Evolutionary conservation across 192 early-diverging fungal genomes (phyloP).

Genomic region (Coemansia sp.): DNA sequence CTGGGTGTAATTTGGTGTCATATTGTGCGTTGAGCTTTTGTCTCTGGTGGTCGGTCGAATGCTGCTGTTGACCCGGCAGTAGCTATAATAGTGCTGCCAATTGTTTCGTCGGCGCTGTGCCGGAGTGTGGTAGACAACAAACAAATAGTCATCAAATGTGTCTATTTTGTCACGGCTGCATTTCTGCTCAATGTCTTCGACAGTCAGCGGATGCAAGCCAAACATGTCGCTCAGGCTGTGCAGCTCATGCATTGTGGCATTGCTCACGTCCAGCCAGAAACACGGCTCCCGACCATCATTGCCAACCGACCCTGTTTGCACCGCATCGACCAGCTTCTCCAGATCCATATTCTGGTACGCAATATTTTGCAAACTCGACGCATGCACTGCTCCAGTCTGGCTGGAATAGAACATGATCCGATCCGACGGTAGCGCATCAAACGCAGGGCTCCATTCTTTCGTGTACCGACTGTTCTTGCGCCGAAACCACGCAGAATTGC

Average conservation of each 20-base stretch:
- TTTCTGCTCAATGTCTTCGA: conserved; percentile 81
- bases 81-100: conserved; percentile 13
- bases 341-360: conserved; percentile 12
- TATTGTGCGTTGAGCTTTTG: background rate
- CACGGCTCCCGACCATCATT: conserved; percentile 13
- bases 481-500: no score
- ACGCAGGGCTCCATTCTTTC: no score
- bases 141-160: conserved; percentile 60
- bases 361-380: conserved; percentile 17
- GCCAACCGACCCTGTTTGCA: no score
- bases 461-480: no score
- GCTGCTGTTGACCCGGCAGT: conserved; percentile 16
- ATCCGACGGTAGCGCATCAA: no score
- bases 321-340: background rate
- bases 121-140: conserved; percentile 57
- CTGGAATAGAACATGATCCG: conserved; percentile 38
- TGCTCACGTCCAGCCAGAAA: conserved; percentile 73
- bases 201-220: conserved; percentile 72
- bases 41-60: conserved; percentile 3
- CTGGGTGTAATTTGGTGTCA: background rate
- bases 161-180: conserved; percentile 93
- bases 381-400: conserved; percentile 21
- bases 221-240: conserved; percentile 61
- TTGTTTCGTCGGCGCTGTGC: background rate
- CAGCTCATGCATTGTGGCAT: conserved; percentile 60